Evolutionary conservation across 2,329 filamentous ascomycete genomes (phyloP).

Genomic region (Alternaria sp.): DNA sequence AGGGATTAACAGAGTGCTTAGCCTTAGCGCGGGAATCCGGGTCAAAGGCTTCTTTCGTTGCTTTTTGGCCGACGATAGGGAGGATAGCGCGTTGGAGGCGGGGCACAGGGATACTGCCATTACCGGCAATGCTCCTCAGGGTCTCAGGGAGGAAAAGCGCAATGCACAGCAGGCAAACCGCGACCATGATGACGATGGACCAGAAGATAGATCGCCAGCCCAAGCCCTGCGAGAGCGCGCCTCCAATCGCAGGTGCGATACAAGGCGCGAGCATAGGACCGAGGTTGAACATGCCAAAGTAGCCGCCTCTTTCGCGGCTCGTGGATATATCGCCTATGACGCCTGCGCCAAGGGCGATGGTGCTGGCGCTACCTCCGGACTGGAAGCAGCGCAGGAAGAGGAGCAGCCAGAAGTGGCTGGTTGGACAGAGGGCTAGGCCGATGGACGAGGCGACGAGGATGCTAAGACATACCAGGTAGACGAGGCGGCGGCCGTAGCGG

Average conservation of each 20-base stretch:
- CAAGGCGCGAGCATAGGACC: constrained; percentile 48
- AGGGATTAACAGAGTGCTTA: constrained; percentile 35
- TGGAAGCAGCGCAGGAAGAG: constrained; percentile 46
- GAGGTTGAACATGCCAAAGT: constrained; percentile 70
- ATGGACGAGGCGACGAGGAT: constrained; percentile 44
- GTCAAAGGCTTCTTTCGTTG: constrained; percentile 9
- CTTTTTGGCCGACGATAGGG: constrained; percentile 32
- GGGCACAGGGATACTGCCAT: constrained; percentile 38
- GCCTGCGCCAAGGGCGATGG: constrained; percentile 67
- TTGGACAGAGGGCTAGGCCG: constrained; percentile 43
- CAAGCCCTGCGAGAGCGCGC: constrained; percentile 40
- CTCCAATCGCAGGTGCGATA: constrained; percentile 43
- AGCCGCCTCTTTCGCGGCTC: constrained; percentile 72
- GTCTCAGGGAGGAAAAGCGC: constrained; percentile 51
- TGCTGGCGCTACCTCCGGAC: constrained; percentile 49
- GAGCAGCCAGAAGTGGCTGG: constrained; percentile 40
- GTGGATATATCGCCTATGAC: constrained; percentile 76
- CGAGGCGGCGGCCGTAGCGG: constrained; percentile 57
- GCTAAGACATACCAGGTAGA: constrained; percentile 53
- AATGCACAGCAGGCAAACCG: constrained; percentile 42
- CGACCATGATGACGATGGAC: constrained; percentile 50
- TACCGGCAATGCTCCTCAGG: constrained; percentile 50
- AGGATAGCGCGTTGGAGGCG: constrained; percentile 28
- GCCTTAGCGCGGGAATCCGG: constrained; percentile 19
- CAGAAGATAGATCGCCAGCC: constrained; percentile 49